Conservation (phyloP, 345 rosid species). For the Salix exigua region DNA sequence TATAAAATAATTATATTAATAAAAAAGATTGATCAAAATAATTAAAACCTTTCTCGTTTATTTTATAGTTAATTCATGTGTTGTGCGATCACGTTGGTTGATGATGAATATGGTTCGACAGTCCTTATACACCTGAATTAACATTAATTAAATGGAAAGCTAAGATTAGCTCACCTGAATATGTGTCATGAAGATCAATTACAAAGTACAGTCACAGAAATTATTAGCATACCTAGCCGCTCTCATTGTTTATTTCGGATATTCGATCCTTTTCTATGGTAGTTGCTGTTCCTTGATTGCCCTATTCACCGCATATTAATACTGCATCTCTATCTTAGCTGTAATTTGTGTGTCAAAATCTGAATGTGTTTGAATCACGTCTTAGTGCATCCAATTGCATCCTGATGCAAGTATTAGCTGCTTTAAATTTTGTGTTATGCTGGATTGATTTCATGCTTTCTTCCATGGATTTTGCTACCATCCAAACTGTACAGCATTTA, state of each 20-base stretch:
- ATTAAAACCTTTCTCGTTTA: too few species aligned
- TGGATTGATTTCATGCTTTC: background rate
- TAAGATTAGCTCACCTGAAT: too few species aligned
- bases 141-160: too few species aligned
- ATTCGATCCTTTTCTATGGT: background rate
- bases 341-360: background rate
- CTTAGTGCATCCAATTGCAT: background rate
- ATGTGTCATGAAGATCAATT: background rate
- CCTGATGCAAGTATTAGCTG: background rate
- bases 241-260: background rate
- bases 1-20: too few species aligned
- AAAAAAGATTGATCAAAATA: too few species aligned
- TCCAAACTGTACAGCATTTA: background rate
- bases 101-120: too few species aligned
- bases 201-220: background rate
- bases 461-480: background rate
- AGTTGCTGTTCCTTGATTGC: background rate
- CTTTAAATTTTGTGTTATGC: background rate
- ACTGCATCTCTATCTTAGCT: background rate
- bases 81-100: too few species aligned
- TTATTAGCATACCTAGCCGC: background rate
- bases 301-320: background rate
- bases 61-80: too few species aligned
- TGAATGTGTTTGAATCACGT: background rate
- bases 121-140: too few species aligned